Evolutionary conservation across 768 basidiomycete genomes (phyloP).

Genomic region (Flagelloscypha sp.): DNA sequence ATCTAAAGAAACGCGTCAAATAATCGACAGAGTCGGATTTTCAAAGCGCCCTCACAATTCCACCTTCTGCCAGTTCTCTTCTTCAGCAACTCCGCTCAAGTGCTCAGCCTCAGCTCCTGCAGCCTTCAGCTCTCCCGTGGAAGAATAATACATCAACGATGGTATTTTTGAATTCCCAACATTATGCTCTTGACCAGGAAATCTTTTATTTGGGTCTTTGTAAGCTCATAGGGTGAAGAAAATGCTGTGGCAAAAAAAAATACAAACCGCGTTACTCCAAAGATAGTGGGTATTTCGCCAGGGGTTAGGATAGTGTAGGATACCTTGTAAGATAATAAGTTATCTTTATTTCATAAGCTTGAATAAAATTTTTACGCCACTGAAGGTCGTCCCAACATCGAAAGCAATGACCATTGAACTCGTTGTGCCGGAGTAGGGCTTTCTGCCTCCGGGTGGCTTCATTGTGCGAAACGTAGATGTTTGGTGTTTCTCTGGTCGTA

Average conservation of each 20-base stretch:
- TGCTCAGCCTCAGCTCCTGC: slow-evolving; percentile 75
- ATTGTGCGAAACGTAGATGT: slow-evolving; percentile 20
- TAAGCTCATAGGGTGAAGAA: too few species aligned
- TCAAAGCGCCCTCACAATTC: slow-evolving; percentile 65
- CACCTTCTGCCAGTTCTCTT: slow-evolving; percentile 68
- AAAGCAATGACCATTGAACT: slow-evolving; percentile 41
- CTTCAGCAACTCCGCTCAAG: slow-evolving; percentile 59
- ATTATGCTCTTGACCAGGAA: slow-evolving; percentile 80
- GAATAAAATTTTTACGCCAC: slow-evolving; percentile 37
- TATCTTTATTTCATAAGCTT: too few species aligned
- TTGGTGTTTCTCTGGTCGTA: background rate
- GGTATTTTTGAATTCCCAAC: slow-evolving; percentile 82
- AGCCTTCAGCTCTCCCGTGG: slow-evolving; percentile 52
- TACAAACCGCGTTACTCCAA: slow-evolving; percentile 67
- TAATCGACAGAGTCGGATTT: too few species aligned
- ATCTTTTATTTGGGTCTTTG: too few species aligned
- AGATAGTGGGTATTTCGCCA: slow-evolving; percentile 71
- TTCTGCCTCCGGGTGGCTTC: slow-evolving; percentile 48
- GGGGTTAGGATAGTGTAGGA: slow-evolving; percentile 81
- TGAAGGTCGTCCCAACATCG: slow-evolving; percentile 46
- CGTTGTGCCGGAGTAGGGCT: slow-evolving; percentile 30
- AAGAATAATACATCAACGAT: slow-evolving; percentile 68
- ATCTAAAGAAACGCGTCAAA: slow-evolving; percentile 43
- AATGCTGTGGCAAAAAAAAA: slow-evolving; percentile 1
- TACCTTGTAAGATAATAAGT: slow-evolving; percentile 29